A percentile compares a stretch with the other conserved stretches of the same genome.
Conservation (phyloP, 1,284 basidiomycete species). For the Austroboletus olivaceoglutinosus region DNA sequence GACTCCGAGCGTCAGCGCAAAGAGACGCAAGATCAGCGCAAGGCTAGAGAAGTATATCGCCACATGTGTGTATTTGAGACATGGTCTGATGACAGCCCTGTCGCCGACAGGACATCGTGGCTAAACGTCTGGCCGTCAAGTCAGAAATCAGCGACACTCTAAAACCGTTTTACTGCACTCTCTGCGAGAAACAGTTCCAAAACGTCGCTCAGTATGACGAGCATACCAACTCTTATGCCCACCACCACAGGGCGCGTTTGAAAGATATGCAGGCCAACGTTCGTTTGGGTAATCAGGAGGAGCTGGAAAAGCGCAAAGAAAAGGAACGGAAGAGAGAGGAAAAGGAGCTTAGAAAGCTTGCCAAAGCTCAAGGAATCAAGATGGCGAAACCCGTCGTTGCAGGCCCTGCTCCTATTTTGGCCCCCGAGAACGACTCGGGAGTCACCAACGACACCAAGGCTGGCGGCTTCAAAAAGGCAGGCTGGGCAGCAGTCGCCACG, state of each 20-base stretch:
- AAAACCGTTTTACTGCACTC: constrained; percentile 70
- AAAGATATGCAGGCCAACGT: constrained; percentile 72
- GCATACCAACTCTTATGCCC: constrained; percentile 81
- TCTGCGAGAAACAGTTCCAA: constrained; percentile 82
- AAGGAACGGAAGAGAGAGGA: constrained; percentile 80
- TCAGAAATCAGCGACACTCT: constrained; percentile 65
- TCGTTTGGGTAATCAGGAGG: constrained; percentile 57
- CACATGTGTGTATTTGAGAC: constrained; percentile 1
- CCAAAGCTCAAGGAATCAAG: constrained; percentile 73
- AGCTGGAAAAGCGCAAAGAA: constrained; percentile 70
- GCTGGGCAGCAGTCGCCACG: constrained; percentile 54
- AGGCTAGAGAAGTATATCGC: constrained; percentile 58
- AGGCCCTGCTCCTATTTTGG: constrained; percentile 23
- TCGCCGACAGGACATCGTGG: constrained; percentile 56
- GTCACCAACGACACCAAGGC: constrained; percentile 32
- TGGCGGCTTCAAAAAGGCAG: constrained; percentile 53
- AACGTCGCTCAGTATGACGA: constrained; percentile 82
- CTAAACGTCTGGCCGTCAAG: constrained; percentile 62
- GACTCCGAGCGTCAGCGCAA: constrained; percentile 76
- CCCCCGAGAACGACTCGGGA: constrained; percentile 20
- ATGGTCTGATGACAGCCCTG: constrained; percentile 3
- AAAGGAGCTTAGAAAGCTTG: constrained; percentile 75
- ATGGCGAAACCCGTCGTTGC: constrained; percentile 48
- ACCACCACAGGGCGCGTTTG: constrained; percentile 76
- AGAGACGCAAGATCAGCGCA: constrained; percentile 74